These are phyloP conservation scores for Sarcocystis neurona DNA, from an alignment of 169 alveolate genomes.

Conservation along the genomic window DNA sequence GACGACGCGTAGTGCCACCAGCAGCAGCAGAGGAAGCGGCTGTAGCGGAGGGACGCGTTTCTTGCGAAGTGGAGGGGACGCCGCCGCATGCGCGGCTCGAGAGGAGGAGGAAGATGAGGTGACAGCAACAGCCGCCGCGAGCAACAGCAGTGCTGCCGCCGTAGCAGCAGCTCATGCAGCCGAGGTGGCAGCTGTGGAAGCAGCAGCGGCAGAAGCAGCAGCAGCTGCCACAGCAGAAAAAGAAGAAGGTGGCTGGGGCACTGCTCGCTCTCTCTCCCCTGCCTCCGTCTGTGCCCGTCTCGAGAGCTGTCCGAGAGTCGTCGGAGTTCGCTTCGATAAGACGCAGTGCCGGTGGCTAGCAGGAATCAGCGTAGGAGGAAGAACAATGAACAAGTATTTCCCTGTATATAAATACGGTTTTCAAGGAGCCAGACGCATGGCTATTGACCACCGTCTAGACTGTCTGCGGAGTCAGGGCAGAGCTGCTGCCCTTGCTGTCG, in stretches of 20 bases:
- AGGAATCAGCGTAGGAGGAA: constrained; percentile 34
- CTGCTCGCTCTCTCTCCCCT: constrained; percentile 28
- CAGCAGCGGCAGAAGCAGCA: background rate
- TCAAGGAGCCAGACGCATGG: constrained; percentile 35
- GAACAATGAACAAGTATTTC: constrained; percentile 44
- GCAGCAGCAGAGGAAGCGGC: too few relatives aligned
- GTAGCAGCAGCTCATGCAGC: too few relatives aligned
- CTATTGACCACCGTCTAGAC: constrained; percentile 40
- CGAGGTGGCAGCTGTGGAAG: background rate
- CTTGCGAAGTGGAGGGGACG: too few relatives aligned
- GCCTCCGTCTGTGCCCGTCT: constrained; percentile 8
- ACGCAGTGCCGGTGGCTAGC: constrained; percentile 63
- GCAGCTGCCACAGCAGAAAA: background rate
- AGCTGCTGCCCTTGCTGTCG: too few relatives aligned
- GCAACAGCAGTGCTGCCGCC: too few relatives aligned
- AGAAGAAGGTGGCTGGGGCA: background rate
- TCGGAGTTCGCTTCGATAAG: constrained; percentile 56
- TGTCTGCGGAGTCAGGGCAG: constrained; percentile 13
- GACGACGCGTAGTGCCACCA: too few relatives aligned
- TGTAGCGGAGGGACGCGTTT: too few relatives aligned
- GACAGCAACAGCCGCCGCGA: too few relatives aligned
- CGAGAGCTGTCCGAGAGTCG: constrained; percentile 40
- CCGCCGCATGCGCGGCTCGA: too few relatives aligned
- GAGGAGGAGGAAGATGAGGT: too few relatives aligned
- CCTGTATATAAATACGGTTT: constrained; percentile 60